phyloP scores from a whole-genome alignment of 2,329 filamentous ascomycete genomes.

The Ascochyta fabae region DNA sequence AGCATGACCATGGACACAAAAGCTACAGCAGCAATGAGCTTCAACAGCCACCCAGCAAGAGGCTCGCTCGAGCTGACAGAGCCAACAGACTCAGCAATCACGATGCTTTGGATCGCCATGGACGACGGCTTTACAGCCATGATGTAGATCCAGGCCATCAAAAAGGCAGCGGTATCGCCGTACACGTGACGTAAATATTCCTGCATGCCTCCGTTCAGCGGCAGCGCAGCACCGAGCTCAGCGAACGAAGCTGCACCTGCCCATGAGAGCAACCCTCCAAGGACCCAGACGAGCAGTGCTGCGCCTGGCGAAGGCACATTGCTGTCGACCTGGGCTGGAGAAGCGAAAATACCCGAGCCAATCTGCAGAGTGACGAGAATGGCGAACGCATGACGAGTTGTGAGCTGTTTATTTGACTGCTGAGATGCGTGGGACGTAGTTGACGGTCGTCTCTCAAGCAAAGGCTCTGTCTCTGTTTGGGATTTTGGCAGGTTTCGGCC shows the following conservation, averaged over 20 bases:
- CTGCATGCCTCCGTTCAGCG: slow-evolving; percentile 69
- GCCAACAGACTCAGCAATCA: slow-evolving; percentile 59
- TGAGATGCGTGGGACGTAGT: slow-evolving; percentile 20
- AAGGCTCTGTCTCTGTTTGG: slow-evolving; percentile 34
- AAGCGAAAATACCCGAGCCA: slow-evolving; percentile 70
- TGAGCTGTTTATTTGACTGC: slow-evolving; percentile 36
- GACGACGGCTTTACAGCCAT: slow-evolving; percentile 70
- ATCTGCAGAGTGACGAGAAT: slow-evolving; percentile 70
- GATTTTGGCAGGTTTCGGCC: slow-evolving; percentile 19
- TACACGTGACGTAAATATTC: slow-evolving; percentile 68
- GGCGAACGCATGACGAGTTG: slow-evolving; percentile 57
- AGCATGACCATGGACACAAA: slow-evolving; percentile 51
- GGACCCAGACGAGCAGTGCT: slow-evolving; percentile 65
- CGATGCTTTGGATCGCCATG: slow-evolving; percentile 68
- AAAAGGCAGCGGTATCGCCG: slow-evolving; percentile 66
- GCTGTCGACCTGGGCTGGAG: slow-evolving; percentile 67
- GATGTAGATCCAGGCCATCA: slow-evolving; percentile 71
- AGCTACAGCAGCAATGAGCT: slow-evolving; percentile 46
- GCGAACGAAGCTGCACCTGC: slow-evolving; percentile 68
- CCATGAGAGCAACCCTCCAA: slow-evolving; percentile 69
- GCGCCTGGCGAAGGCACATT: slow-evolving; percentile 68
- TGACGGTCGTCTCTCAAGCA: slow-evolving; percentile 30
- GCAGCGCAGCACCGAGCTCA: slow-evolving; percentile 68
- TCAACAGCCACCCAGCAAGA: slow-evolving; percentile 35
- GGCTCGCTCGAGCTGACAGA: slow-evolving; percentile 55